Conservation (phyloP, 306 rosid species). For the Albizia julibrissin region DNA sequence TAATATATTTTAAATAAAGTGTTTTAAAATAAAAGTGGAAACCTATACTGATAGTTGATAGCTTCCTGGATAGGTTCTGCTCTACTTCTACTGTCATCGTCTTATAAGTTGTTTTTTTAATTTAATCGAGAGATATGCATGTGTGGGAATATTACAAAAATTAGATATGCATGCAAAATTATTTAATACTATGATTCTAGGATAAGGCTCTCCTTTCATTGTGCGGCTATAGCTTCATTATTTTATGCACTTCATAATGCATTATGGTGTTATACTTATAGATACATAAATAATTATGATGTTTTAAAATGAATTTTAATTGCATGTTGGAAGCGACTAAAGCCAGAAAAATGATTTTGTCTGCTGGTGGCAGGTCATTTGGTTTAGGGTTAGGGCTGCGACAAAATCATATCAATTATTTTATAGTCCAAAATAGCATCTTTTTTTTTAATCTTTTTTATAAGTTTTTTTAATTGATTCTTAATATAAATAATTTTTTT, state of each 20-base stretch:
- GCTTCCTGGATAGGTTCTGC: background rate
- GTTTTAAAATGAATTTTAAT: background rate
- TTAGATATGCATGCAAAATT: background rate
- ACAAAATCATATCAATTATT: background rate
- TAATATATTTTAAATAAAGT: too few relatives aligned
- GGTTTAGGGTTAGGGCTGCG: background rate
- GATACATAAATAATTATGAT: background rate
- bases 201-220: background rate
- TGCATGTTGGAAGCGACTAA: conserved; percentile 17
- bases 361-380: conserved; percentile 8
- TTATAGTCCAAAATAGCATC: background rate
- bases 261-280: background rate
- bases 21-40: background rate
- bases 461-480: too few relatives aligned
- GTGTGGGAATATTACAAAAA: background rate
- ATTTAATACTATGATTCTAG: background rate
- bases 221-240: background rate
- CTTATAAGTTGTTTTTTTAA: background rate
- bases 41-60: background rate
- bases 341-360: conserved; percentile 20
- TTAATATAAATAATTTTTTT: too few relatives aligned
- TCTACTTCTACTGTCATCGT: background rate
- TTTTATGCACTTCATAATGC: background rate
- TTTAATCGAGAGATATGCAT: background rate
- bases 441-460: too few relatives aligned